Base-by-base conservation (phyloP, 176 grass and related monocot genomes). In the Hordeum vulgare region DNA sequence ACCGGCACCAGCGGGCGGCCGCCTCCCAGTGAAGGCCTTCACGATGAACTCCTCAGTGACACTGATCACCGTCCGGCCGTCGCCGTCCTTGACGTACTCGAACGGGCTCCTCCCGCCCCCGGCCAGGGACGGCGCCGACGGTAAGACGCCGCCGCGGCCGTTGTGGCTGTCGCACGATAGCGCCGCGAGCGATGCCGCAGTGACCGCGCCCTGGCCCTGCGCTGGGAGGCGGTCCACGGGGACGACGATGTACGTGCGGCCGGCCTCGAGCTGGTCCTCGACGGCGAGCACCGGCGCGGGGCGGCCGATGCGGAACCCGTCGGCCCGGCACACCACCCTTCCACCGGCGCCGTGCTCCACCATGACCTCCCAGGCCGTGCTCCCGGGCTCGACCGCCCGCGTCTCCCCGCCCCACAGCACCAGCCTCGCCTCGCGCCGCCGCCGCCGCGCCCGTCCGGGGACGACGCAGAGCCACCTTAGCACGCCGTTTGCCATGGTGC, bases 341-440 rank as follows among this genome's bases (percentile, higher is more conserved):
- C 77, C 85, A 0, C 68, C 76, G 28, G 69, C 83, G 2, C 72
- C 76, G 74, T 90, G 87, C 51, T 88, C 72, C 83, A 81, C 20
- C 88, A 94, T 90, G 66, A 90, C 53, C 81, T 94, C 92, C 60
- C 89, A 80, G 3, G 85, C 90, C 53, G 77, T 68, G 21, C 2
- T 33, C 72, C 79, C 80, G 1, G 69, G 47, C 21, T 42, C 74
- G 11, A 37, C 66, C 47, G 31, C 40, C 45, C 60, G 66, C 26
- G 21, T n/a, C 70, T 85, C 67, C 28, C 86, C 89, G 12, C 92
- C 92, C 91, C 89, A 97, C 72, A 92, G 37, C 87, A 94, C 88
- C 54, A 94, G 87, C 83, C 79, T 78, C 27, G 57, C 79, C 29
- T 0, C 51, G 6, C 69, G 34, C 21, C 27, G 12, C 0, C 23